A percentile compares a stretch with the other conserved stretches of the same genome.
These are phyloP conservation scores for Pseudognaphalium luteoalbum DNA, from an alignment of 129 eudicot genomes.

Conservation along the genomic window DNA sequence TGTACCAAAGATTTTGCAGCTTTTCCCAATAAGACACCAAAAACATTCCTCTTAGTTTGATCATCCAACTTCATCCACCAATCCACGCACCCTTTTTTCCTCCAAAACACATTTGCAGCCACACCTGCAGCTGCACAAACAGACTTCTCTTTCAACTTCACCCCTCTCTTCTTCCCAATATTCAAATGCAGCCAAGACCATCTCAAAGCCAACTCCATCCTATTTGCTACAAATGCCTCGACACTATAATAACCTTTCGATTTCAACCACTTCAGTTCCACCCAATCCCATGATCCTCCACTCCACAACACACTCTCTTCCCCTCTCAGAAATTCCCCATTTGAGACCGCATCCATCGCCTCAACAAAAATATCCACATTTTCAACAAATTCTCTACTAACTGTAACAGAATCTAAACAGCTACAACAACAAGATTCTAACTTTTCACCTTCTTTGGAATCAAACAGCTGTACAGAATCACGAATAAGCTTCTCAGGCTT, in stretches of 20 bases:
- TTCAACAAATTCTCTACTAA: conserved; percentile 49
- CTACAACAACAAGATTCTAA: conserved; percentile 8
- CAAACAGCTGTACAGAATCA: conserved; percentile 48
- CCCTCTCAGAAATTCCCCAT: conserved; percentile 74
- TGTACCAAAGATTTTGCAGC: conserved; percentile 1
- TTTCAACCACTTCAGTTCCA: conserved; percentile 79
- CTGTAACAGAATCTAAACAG: conserved; percentile 59
- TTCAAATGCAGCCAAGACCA: conserved; percentile 70
- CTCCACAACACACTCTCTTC: conserved; percentile 47
- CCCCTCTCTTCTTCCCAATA: conserved; percentile 75
- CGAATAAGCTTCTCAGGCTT: conserved; percentile 34
- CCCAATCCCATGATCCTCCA: conserved; percentile 60
- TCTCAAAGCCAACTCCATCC: conserved; percentile 79
- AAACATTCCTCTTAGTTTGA: conserved; percentile 42
- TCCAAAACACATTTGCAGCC: conserved; percentile 87
- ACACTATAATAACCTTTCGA: conserved; percentile 85
- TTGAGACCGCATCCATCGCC: conserved; percentile 60
- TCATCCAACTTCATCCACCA: conserved; percentile 90
- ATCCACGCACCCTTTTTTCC: conserved; percentile 93
- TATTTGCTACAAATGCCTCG: conserved; percentile 77
- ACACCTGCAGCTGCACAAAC: conserved; percentile 45
- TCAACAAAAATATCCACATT: conserved; percentile 62
- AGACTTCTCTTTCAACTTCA: conserved; percentile 71
- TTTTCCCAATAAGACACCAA: conserved; percentile 39
- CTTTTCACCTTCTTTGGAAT: conserved; percentile 65